Evolutionary conservation across 2,329 filamentous ascomycete genomes (phyloP), one percentile per base, ranked within the genome.

Genomic region (Nigrospora osmanthi): DNA sequence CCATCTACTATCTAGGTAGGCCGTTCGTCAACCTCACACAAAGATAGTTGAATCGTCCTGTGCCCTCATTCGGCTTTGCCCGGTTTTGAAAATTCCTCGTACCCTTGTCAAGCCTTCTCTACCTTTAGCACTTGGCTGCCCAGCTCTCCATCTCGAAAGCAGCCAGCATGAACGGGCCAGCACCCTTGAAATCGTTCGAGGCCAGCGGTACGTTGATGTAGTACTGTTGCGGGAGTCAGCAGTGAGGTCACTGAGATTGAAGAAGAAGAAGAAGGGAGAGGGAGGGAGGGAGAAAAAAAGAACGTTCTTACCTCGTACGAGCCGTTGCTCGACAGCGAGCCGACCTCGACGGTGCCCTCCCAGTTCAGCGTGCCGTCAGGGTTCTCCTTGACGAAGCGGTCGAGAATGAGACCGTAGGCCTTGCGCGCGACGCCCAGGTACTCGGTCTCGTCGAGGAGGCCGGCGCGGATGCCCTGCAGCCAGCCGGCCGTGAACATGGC

Each of bases 401-500:
- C 56, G 3, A 68, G 53, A 49, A 78, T 56, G 35, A 71, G 53
- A 11, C 63, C 54, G 52, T 73, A 73, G 3, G 66, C 72, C 54
- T 67, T 69, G 23, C 63, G 51, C 1, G 67, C 70, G 1, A 65
- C 52, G 3, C 58, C 50, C 12, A 63, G 60, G 52, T 68, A 71
- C 32, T 58, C 49, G 2, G 38, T 37, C 6, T 55, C 48, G 3
- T 51, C 47, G 13, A 68, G 49, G 33, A 66, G 58, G 0, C 69
- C 70, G 6, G 67, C 38, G 30, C 64, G 54, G 10, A 63, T 59
- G 0, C 71, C 76, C 50, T 68, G 72, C 12, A 79, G 56, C 48
- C 78, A 58, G 1, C 73, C 69, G 44, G 75, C 78, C 0, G 69
- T 65, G 51, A 80, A 81, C 71, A 82, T 77, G 4, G 75, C 76